These are phyloP conservation scores for Vitis hybrid DNA, from an alignment of 177 flowering plant genomes.

Conservation along the genomic window DNA sequence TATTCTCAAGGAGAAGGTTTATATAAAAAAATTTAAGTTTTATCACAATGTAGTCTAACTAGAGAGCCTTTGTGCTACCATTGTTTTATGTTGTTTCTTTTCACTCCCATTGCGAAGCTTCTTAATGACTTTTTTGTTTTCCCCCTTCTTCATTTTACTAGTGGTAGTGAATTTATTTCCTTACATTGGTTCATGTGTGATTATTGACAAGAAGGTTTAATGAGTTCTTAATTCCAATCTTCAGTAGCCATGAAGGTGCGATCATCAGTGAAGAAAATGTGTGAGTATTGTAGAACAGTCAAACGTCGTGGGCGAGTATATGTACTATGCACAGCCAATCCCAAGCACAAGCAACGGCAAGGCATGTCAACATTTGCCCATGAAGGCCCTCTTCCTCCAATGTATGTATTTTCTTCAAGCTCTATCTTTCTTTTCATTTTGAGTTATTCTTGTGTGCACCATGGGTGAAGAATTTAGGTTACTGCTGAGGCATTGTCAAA, in stretches of 20 bases:
- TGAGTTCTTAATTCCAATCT: not conserved
- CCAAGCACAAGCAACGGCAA: conserved; percentile 93
- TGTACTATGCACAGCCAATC: conserved; percentile 74
- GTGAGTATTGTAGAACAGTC: conserved; percentile 80
- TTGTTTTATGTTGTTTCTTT: not conserved
- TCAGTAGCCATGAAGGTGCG: conserved; percentile 80
- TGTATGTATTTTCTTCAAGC: conserved; percentile 34
- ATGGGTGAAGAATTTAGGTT: not conserved
- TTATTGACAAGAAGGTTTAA: not conserved
- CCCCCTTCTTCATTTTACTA: not conserved
- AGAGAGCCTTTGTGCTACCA: too few species aligned
- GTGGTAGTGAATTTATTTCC: too few species aligned
- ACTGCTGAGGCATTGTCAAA: not conserved
- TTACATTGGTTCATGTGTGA: not conserved
- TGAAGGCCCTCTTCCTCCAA: conserved; percentile 47
- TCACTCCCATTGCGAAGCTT: not conserved
- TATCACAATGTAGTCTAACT: too few species aligned
- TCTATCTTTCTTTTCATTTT: not conserved
- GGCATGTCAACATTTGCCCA: conserved; percentile 71
- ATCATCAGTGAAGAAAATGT: conserved; percentile 92
- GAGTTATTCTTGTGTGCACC: too few species aligned
- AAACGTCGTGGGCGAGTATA: conserved; percentile 84
- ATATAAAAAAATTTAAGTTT: too few species aligned
- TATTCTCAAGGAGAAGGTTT: too few species aligned
- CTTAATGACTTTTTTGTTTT: not conserved